Evolutionary conservation across 1,139 yeast species (phyloP).

Genomic region (Cylindricascospora bacillispora): DNA sequence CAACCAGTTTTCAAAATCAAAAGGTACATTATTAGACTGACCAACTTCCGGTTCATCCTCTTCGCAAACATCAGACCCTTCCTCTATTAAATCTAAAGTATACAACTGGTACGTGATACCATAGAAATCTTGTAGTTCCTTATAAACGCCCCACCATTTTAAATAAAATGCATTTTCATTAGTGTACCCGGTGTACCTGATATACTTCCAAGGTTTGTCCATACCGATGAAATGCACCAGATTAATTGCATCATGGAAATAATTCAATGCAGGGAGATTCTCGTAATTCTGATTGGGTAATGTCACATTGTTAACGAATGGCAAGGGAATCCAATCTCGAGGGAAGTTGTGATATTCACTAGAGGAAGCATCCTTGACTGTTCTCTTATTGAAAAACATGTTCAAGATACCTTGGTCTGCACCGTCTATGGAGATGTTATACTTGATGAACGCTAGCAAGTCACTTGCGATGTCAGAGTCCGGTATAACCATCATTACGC

Average conservation of each 20-base stretch:
- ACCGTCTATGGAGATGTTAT: conserved; percentile 62
- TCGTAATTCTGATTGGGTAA: conserved; percentile 65
- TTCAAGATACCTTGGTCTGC: conserved; percentile 92
- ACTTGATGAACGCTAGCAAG: conserved; percentile 30
- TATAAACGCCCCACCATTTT: not conserved
- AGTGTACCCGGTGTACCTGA: too few species aligned
- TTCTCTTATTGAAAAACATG: conserved; percentile 46
- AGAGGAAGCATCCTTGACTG: too few species aligned
- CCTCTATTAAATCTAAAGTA: too few species aligned
- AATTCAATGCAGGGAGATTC: conserved; percentile 61
- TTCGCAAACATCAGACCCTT: too few species aligned
- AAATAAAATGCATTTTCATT: too few species aligned
- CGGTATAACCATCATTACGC: conserved; percentile 63
- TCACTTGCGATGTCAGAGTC: conserved; percentile 33
- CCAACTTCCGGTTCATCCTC: not conserved
- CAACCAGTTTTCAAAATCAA: conserved; percentile 12
- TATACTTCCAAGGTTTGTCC: conserved; percentile 73
- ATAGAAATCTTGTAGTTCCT: not conserved
- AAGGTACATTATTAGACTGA: conserved; percentile 5
- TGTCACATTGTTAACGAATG: conserved; percentile 79
- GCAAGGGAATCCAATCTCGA: conserved; percentile 50
- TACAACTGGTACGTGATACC: too few species aligned
- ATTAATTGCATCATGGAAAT: conserved; percentile 43
- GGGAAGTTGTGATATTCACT: not conserved
- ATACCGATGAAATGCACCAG: conserved; percentile 75